Conservation (phyloP, 495 filamentous ascomycete species). For the Penicillium canescens region DNA sequence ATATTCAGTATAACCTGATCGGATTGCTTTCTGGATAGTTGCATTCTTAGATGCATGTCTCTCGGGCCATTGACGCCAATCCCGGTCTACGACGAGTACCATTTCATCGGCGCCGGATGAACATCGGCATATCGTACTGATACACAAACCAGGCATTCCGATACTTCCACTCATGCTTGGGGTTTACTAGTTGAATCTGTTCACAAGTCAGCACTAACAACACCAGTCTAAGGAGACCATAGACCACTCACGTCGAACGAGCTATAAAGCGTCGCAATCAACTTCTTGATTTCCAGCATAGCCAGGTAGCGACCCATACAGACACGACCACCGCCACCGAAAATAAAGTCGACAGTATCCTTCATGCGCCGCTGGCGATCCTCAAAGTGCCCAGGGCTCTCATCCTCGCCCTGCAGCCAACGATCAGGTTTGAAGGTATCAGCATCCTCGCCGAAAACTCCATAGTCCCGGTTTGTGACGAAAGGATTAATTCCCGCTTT, state of each 20-base stretch:
- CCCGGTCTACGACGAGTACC: background rate
- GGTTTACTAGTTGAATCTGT: slow-evolving; percentile 28
- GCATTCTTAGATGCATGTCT: background rate
- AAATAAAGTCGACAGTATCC: slow-evolving; percentile 44
- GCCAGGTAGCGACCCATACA: slow-evolving; percentile 76
- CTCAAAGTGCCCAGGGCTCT: slow-evolving; percentile 17
- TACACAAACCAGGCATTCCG: slow-evolving; percentile 35
- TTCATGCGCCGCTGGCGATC: slow-evolving; percentile 19
- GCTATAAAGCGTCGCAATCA: slow-evolving; percentile 70
- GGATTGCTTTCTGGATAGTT: background rate
- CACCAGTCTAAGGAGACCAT: background rate
- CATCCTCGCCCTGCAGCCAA: slow-evolving; percentile 53
- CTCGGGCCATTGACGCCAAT: background rate
- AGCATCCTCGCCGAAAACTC: slow-evolving; percentile 56
- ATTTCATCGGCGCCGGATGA: slow-evolving; percentile 16
- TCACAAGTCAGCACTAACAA: background rate
- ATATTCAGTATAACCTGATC: slow-evolving; percentile 8
- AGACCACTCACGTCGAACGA: slow-evolving; percentile 58
- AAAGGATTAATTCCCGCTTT: slow-evolving; percentile 62
- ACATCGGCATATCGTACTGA: slow-evolving; percentile 33
- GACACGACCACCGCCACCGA: slow-evolving; percentile 64
- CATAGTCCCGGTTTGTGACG: slow-evolving; percentile 54
- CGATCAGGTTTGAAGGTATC: slow-evolving; percentile 56
- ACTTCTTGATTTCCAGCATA: slow-evolving; percentile 76
- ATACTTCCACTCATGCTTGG: slow-evolving; percentile 30